phyloP scores from a whole-genome alignment of 2,329 filamentous ascomycete genomes.

The Trichoderma sp. region DNA sequence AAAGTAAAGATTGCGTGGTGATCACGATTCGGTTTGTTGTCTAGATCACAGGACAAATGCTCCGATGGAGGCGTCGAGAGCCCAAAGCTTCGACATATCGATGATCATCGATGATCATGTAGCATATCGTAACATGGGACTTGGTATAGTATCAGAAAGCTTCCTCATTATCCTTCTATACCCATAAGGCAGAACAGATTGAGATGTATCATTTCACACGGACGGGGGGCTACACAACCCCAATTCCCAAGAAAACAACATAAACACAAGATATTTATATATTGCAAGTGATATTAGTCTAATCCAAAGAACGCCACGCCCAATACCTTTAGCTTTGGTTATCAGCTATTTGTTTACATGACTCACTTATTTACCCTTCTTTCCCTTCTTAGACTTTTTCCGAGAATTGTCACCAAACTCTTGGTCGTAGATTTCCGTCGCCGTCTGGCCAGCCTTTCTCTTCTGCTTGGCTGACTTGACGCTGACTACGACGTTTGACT shows the following conservation, averaged over 20 bases:
- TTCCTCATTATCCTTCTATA: neutral
- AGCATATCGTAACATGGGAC: neutral
- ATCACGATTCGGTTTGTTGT: neutral
- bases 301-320: constrained; percentile 13
- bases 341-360: constrained; percentile 1
- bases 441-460: constrained; percentile 65
- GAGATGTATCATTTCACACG: no score
- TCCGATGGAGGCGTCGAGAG: neutral
- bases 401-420: constrained; percentile 56
- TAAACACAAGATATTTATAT: neutral
- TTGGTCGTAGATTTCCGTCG: constrained; percentile 64
- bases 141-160: neutral
- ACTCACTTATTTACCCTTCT: constrained; percentile 24
- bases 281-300: constrained; percentile 6
- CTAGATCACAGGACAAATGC: neutral
- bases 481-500: constrained; percentile 66
- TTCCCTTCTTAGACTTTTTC: constrained; percentile 52
- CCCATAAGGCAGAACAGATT: neutral
- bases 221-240: no score
- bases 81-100: neutral
- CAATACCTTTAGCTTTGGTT: constrained; percentile 2
- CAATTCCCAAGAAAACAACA: neutral
- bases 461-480: constrained; percentile 77
- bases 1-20: neutral
- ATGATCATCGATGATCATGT: neutral